Percentiles rank a stretch among this genome's conserved stretches.
Conservation (phyloP, 331 rosid genomes). For the Ulmus americana region DNA sequence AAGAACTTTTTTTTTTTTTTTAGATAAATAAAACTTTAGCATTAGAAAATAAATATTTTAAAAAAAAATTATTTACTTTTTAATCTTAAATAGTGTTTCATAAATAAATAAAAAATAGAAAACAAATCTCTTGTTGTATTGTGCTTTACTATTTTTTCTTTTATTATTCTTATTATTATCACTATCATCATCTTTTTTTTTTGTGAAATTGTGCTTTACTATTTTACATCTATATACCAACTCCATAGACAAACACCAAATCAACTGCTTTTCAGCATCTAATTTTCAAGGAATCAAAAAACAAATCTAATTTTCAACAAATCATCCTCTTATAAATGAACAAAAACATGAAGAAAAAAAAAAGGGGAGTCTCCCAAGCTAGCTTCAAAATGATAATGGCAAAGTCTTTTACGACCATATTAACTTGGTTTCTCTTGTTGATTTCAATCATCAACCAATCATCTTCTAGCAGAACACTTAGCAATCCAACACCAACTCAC, state of each 20-base stretch:
- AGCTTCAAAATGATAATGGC: slow-evolving; percentile 34
- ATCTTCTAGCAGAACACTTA: slow-evolving; percentile 46
- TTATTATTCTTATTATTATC: too few species aligned
- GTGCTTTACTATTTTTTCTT: too few species aligned
- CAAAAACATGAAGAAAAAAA: background rate
- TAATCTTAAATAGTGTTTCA: too few species aligned
- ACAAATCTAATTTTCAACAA: background rate
- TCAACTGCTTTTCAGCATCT: background rate
- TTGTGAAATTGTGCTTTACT: too few species aligned
- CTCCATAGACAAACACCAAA: slow-evolving; percentile 5
- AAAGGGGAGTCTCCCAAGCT: background rate
- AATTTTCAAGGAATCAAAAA: too few species aligned
- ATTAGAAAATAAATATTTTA: too few species aligned
- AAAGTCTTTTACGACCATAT: slow-evolving; percentile 26
- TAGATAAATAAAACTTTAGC: too few species aligned
- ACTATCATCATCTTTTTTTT: too few species aligned
- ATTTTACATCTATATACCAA: background rate
- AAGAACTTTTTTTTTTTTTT: too few species aligned
- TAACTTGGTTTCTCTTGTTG: slow-evolving; percentile 21
- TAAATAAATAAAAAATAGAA: too few species aligned
- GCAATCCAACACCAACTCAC: slow-evolving; percentile 17
- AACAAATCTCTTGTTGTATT: too few species aligned
- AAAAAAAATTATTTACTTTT: too few species aligned
- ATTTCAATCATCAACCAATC: slow-evolving; percentile 15
- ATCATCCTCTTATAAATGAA: background rate